Base-by-base conservation (phyloP, 176 grass and related monocot genomes). In the Phoenix dactylifera region DNA sequence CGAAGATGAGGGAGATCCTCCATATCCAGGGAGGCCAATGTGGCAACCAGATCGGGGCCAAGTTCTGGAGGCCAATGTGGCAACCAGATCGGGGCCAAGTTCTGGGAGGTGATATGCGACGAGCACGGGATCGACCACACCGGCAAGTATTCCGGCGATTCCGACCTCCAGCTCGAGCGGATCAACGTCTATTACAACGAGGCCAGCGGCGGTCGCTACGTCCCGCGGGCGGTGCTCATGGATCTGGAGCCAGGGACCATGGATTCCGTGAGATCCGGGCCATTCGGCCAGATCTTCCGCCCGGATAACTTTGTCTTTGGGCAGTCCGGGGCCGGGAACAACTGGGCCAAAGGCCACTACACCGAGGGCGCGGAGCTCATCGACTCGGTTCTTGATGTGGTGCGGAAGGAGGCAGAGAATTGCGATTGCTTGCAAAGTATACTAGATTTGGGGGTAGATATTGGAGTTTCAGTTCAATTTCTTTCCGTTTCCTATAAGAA, bases 11-110 rank as follows among this genome's bases (percentile, higher is more conserved):
- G 16, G 64, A 66, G 24, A 66, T 66, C 50, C 64, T 66, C 17
- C 64, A 66, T 24, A 54, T 66, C 50, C 64, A 66, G 24, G 64
- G 64, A 16, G 65, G 65, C 50, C 65, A 68, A 26, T 68, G 65
- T 9, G 65, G 65, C 24, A 68, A 68, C 65, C 65, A 68, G 65
- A 68, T 68, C 65, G 65, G 65, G 18, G 65, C 52, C 65, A 68
- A 68, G 65, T 68, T 68, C n/a, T n/a, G n/a, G n/a, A n/a, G n/a
- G n/a, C n/a, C n/a, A n/a, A n/a, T n/a, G n/a, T n/a, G n/a, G n/a
- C n/a, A n/a, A n/a, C n/a, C n/a, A n/a, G n/a, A n/a, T n/a, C n/a
- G n/a, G n/a, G n/a, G n/a, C n/a, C n/a, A n/a, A n/a, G n/a, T n/a
- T n/a, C 52, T 68, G 65, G 65, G 65, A 68, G 65, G 65, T 68